phyloP scores from a whole-genome alignment of 75 land plant species.

The Chamaecyparis obtusa region DNA sequence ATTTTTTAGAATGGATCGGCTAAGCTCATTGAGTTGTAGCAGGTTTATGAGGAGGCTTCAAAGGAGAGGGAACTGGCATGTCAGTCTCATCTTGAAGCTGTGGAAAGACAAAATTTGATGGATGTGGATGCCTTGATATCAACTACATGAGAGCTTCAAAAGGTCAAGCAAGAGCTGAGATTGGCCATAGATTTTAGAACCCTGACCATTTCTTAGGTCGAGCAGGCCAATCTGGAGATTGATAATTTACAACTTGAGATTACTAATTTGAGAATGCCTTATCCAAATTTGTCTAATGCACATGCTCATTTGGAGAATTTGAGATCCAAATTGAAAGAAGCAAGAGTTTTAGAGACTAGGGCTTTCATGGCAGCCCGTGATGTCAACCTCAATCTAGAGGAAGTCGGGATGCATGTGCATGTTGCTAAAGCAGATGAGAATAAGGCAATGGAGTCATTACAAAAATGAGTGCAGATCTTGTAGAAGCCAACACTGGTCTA shows the following conservation, averaged over 20 bases:
- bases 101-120: constrained; percentile 53
- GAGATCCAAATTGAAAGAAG: constrained; percentile 31
- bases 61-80: constrained; percentile 57
- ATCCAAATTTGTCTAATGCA: constrained; percentile 15
- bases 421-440: constrained; percentile 24
- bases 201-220: constrained; percentile 26
- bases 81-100: constrained; percentile 54
- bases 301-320: constrained; percentile 36
- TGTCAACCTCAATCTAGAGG: constrained; percentile 30
- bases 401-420: constrained; percentile 22
- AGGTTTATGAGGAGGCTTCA: constrained; percentile 51
- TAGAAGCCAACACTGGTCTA: constrained; percentile 29
- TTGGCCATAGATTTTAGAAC: constrained; percentile 26
- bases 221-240: constrained; percentile 35
- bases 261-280: constrained; percentile 4
- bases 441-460: constrained; percentile 30
- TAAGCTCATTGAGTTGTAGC: constrained; percentile 41
- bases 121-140: constrained; percentile 41
- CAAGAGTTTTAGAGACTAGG: constrained; percentile 35
- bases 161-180: constrained; percentile 50
- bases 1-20: constrained; percentile 38
- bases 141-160: constrained; percentile 48
- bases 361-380: constrained; percentile 22
- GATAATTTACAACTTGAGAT: constrained; percentile 34
- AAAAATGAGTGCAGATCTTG: constrained; percentile 23